These are phyloP conservation scores for Silene conica DNA, from an alignment of 148 eudicot genomes.

Conservation along the genomic window DNA sequence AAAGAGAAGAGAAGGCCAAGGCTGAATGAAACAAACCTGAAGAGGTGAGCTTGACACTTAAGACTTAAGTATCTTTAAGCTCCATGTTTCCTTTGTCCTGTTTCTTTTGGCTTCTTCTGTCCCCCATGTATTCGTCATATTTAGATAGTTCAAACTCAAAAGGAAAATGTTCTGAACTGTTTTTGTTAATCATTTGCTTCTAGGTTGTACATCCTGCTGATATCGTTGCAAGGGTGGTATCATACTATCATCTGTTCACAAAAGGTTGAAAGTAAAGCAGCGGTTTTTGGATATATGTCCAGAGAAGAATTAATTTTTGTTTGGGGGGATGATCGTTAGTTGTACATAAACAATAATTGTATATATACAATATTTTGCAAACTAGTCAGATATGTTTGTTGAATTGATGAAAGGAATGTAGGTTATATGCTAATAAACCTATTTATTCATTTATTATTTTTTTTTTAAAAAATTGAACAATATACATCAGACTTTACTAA, in stretches of 20 bases:
- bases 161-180: neutral
- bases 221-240: slow-evolving; percentile 74
- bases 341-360: no score
- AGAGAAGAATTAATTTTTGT: slow-evolving; percentile 56
- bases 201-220: slow-evolving; percentile 68
- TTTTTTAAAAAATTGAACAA: no score
- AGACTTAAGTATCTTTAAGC: neutral
- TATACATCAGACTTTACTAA: no score
- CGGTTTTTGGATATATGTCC: slow-evolving; percentile 66
- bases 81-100: no score
- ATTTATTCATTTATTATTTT: no score
- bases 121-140: no score
- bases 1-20: slow-evolving; percentile 66
- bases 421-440: no score
- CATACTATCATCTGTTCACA: slow-evolving; percentile 70
- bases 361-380: no score
- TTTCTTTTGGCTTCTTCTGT: no score
- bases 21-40: slow-evolving; percentile 38
- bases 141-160: neutral
- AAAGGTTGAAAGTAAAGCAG: slow-evolving; percentile 68
- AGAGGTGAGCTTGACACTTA: slow-evolving; percentile 47
- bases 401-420: no score
- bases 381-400: no score
- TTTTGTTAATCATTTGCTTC: neutral
- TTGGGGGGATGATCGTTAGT: no score